A percentile compares a stretch with the other conserved stretches of the same genome.
phyloP scores from a whole-genome alignment of 2,329 filamentous ascomycete genomes.

The Hypoxylon sp. region DNA sequence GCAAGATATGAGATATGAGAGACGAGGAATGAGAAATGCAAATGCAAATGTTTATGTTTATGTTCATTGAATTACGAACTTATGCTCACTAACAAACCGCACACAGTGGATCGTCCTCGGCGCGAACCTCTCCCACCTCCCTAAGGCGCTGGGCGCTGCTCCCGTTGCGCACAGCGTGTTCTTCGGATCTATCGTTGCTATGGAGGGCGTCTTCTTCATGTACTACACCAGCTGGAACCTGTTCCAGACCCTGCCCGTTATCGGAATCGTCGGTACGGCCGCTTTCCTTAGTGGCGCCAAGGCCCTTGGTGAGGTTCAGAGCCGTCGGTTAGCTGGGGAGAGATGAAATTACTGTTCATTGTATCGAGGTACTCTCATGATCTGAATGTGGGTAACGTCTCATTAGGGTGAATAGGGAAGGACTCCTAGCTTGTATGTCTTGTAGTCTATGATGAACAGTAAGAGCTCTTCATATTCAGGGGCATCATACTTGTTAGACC shows the following conservation, averaged over 20 bases:
- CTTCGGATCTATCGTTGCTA: conserved; percentile 86
- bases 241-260: conserved; percentile 87
- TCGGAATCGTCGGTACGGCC: conserved; percentile 75
- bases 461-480: neutral
- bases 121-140: conserved; percentile 84
- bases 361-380: neutral
- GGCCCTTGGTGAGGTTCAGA: conserved; percentile 93
- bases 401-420: neutral
- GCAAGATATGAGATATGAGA: no score
- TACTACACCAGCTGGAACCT: conserved; percentile 96
- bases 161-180: conserved; percentile 88
- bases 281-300: conserved; percentile 90
- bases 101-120: conserved; percentile 84
- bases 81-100: conserved; percentile 3
- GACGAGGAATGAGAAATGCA: no score
- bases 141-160: conserved; percentile 80
- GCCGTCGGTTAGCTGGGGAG: conserved; percentile 83
- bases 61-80: neutral
- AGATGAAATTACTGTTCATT: conserved; percentile 42
- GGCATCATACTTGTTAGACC: neutral
- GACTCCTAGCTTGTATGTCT: neutral
- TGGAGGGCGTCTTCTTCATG: conserved; percentile 93
- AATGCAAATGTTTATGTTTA: no score
- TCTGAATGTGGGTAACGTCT: neutral
- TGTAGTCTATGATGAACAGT: conserved; percentile 3